phyloP scores from a whole-genome alignment of 768 basidiomycete species.

The Leccinum variicolor region DNA sequence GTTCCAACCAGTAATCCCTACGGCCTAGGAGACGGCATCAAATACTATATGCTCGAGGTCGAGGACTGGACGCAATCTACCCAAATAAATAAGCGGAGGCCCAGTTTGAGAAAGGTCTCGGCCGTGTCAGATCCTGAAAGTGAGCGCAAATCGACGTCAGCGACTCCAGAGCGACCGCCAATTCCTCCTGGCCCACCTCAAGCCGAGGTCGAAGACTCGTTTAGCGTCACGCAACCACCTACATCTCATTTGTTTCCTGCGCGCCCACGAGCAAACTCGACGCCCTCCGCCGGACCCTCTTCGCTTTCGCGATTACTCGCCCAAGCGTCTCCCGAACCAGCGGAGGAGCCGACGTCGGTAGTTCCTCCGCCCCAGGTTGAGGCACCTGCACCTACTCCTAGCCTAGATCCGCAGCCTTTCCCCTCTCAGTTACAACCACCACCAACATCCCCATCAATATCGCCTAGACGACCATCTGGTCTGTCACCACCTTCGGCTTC shows the following conservation, averaged over 20 bases:
- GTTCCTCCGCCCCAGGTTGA: constrained; percentile 27
- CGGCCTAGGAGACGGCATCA: constrained; percentile 81
- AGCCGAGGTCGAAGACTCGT: constrained; percentile 71
- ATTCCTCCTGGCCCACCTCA: constrained; percentile 59
- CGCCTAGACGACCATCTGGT: neutral
- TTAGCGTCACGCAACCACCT: constrained; percentile 61
- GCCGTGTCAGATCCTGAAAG: constrained; percentile 37
- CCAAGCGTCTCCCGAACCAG: constrained; percentile 51
- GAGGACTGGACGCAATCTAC: constrained; percentile 88
- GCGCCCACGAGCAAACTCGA: constrained; percentile 62
- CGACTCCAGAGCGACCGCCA: constrained; percentile 12
- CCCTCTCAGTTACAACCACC: constrained; percentile 35
- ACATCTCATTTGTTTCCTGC: constrained; percentile 65
- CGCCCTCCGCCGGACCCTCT: constrained; percentile 69
- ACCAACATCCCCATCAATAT: constrained; percentile 16
- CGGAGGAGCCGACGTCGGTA: constrained; percentile 33
- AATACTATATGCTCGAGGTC: constrained; percentile 91
- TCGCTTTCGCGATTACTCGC: constrained; percentile 78
- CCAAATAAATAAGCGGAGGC: constrained; percentile 55
- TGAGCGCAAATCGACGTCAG: constrained; percentile 29
- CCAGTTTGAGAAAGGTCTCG: constrained; percentile 49
- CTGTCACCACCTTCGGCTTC: constrained; percentile 2
- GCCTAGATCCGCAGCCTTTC: constrained; percentile 1
- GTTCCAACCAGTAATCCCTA: constrained; percentile 87
- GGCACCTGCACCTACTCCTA: constrained; percentile 29